phyloP scores from a whole-genome alignment of 2,329 filamentous ascomycete species.

The Tolypocladium ovalisporum region DNA sequence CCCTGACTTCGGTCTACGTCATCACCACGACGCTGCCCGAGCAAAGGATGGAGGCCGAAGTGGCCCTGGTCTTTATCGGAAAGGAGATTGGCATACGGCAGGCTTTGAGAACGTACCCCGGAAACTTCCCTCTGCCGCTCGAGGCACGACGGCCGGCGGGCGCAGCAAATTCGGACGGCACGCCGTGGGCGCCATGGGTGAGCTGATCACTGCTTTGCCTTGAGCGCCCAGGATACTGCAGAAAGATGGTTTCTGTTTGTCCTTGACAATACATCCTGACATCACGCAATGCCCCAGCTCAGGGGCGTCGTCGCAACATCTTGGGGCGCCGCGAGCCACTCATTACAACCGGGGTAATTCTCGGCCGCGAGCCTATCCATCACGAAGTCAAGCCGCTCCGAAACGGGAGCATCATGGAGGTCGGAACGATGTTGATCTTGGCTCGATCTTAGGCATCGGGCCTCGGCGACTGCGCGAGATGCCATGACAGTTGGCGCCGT shows the following conservation, averaged over 20 bases:
- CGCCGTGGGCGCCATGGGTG: neutral
- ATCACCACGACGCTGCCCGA: constrained; percentile 15
- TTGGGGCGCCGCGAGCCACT: neutral
- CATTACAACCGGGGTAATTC: neutral
- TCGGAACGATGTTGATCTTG: neutral
- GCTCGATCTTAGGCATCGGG: neutral
- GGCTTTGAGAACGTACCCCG: constrained; percentile 16
- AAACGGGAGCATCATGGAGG: neutral
- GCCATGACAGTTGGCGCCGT: no score
- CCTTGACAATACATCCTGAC: neutral
- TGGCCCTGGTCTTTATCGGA: constrained; percentile 20
- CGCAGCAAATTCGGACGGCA: neutral
- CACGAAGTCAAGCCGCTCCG: neutral
- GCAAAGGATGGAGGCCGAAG: constrained; percentile 16
- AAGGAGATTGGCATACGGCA: constrained; percentile 25
- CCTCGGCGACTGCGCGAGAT: neutral
- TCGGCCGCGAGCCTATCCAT: neutral
- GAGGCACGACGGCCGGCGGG: constrained; percentile 15
- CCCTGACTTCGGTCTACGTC: constrained; percentile 20
- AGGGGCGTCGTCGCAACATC: neutral
- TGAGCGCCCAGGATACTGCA: neutral
- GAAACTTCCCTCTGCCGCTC: constrained; percentile 9
- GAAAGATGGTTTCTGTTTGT: neutral
- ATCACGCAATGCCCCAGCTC: neutral
- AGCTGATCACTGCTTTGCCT: neutral